A percentile compares a stretch with the other conserved stretches of the same genome.
These are phyloP conservation scores for Effrenium voratum DNA, from an alignment of 73 alveolate genomes.

Conservation along the genomic window DNA sequence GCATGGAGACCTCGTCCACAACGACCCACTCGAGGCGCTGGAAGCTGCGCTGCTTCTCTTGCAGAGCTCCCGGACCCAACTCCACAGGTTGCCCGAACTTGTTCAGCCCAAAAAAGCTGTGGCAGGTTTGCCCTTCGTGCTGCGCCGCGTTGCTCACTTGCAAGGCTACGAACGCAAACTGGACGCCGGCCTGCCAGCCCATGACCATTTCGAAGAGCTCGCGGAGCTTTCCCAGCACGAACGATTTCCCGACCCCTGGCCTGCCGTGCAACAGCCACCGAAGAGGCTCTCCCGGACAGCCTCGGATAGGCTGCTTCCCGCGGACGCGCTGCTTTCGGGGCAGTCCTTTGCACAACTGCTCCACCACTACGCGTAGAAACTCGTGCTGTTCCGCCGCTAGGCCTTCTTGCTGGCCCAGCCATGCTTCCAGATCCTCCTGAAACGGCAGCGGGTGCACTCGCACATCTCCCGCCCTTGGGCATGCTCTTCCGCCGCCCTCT, in stretches of 20 bases:
- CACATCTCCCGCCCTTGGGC: background rate
- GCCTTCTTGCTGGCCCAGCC: background rate
- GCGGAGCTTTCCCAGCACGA: background rate
- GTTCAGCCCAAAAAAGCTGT: background rate
- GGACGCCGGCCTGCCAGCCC: background rate
- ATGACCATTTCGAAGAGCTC: background rate
- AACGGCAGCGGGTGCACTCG: too few relatives aligned
- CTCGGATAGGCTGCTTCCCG: too few relatives aligned
- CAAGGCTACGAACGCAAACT: background rate
- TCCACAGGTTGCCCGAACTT: background rate
- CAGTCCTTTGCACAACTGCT: background rate
- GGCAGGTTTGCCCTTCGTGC: background rate
- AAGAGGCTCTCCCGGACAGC: background rate
- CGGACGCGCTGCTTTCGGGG: background rate
- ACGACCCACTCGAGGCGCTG: background rate
- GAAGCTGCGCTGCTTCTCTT: background rate
- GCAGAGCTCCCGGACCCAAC: background rate
- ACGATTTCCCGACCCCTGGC: background rate
- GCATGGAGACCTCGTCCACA: constrained; percentile 4
- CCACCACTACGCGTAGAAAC: background rate
- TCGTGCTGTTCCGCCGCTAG: background rate
- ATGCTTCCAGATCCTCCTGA: too few relatives aligned
- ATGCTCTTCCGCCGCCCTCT: background rate
- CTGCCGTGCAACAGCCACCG: background rate
- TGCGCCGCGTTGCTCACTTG: background rate